These are phyloP conservation scores for Rhodosorus marinus DNA, from an alignment of 23 red algal genomes.

Conservation along the genomic window DNA sequence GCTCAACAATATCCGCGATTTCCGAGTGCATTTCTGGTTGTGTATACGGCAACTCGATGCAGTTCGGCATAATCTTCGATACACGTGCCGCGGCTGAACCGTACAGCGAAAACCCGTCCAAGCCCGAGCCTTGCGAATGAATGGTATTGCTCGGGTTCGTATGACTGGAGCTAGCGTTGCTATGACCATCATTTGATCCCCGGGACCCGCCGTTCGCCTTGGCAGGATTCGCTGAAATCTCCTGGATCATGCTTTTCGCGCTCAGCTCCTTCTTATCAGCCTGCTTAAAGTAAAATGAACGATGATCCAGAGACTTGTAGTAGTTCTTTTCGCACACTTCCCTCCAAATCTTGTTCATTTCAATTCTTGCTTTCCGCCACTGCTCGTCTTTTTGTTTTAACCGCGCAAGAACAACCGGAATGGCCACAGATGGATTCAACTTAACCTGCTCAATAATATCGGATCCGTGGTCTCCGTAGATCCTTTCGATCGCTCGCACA, in stretches of 20 bases:
- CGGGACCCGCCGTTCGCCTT: no score
- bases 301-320: slow-evolving; percentile 78
- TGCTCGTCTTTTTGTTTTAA: slow-evolving; percentile 74
- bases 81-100: no score
- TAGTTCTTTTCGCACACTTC: slow-evolving; percentile 87
- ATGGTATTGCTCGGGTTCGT: no score
- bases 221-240: no score
- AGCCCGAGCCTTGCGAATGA: no score
- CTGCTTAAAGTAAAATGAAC: slow-evolving; percentile 58
- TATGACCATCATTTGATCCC: no score
- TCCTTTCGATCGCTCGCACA: slow-evolving; percentile 67
- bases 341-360: slow-evolving; percentile 85
- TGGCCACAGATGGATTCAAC: slow-evolving; percentile 62
- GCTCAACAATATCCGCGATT: no score
- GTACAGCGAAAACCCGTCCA: no score
- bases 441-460: slow-evolving; percentile 80
- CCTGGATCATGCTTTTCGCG: slow-evolving; percentile 30
- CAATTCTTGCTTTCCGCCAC: slow-evolving; percentile 63
- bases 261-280: slow-evolving; percentile 73
- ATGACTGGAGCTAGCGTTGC: no score
- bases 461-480: slow-evolving; percentile 76
- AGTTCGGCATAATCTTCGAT: no score
- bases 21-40: no score
- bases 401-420: slow-evolving; percentile 61
- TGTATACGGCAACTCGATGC: no score